Evolutionary conservation across 495 filamentous ascomycete species (phyloP).

Genomic region (Aspergillus hancockii): DNA sequence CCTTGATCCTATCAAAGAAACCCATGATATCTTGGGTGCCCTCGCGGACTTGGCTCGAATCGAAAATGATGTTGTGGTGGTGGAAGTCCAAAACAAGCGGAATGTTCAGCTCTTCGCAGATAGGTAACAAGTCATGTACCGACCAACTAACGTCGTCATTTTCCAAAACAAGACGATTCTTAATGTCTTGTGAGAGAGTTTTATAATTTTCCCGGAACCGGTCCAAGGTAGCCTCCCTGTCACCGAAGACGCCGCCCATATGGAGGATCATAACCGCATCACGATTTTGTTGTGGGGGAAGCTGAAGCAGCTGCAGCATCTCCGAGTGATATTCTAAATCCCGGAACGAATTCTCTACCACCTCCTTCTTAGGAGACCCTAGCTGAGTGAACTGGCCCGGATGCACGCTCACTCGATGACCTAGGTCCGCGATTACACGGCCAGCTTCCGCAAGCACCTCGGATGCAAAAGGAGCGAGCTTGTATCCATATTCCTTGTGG

Average conservation of each 20-base stretch:
- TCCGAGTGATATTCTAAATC: constrained; percentile 92
- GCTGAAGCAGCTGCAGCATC: constrained; percentile 72
- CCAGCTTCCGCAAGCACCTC: constrained; percentile 77
- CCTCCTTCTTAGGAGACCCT: constrained; percentile 72
- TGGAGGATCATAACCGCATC: constrained; percentile 96
- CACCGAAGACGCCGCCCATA: constrained; percentile 89
- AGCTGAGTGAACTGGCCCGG: constrained; percentile 94
- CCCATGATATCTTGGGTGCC: constrained; percentile 80
- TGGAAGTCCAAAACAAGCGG: constrained; percentile 92
- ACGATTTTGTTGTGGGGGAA: constrained; percentile 77
- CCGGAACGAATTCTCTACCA: constrained; percentile 72
- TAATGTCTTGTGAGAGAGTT: constrained; percentile 63
- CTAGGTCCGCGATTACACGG: constrained; percentile 72
- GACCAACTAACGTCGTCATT: constrained; percentile 93
- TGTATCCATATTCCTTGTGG: constrained; percentile 84
- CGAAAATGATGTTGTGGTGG: constrained; percentile 93
- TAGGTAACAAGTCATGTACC: constrained; percentile 86
- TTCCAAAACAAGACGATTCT: constrained; percentile 83
- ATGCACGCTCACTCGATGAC: constrained; percentile 86
- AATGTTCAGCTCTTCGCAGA: constrained; percentile 92
- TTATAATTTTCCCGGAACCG: constrained; percentile 82
- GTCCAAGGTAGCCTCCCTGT: constrained; percentile 79
- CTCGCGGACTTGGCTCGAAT: constrained; percentile 69
- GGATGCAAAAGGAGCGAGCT: constrained; percentile 80
- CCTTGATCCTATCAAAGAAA: constrained; percentile 71